Conservation (phyloP, 495 filamentous ascomycete species). For the Trypethelium eluteriae region DNA sequence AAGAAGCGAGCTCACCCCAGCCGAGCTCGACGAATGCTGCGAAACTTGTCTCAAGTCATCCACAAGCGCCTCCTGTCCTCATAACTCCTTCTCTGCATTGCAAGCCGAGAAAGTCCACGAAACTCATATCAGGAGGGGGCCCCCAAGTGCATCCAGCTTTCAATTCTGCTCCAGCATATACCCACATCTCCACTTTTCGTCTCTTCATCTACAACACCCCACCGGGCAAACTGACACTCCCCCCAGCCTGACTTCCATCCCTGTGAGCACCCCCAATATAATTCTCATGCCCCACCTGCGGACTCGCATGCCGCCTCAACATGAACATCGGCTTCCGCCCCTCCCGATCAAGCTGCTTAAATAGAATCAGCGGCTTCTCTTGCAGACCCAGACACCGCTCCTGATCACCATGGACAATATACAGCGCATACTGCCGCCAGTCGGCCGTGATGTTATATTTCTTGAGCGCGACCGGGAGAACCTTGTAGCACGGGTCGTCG, state of each 20-base stretch:
- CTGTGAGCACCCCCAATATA: conserved; percentile 4
- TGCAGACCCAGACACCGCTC: conserved; percentile 87
- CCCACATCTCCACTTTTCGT: too few species aligned
- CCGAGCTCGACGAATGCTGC: too few species aligned
- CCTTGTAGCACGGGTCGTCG: conserved; percentile 96
- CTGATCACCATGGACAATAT: conserved; percentile 96
- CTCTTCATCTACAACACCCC: too few species aligned
- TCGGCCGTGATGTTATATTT: conserved; percentile 98
- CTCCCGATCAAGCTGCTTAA: conserved; percentile 94
- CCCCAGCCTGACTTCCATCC: conserved; percentile 4
- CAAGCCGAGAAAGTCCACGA: too few species aligned
- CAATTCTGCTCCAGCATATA: too few species aligned
- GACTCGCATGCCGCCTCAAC: conserved; percentile 60
- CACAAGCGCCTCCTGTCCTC: too few species aligned
- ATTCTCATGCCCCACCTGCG: conserved; percentile 32
- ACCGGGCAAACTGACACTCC: conserved; percentile 11
- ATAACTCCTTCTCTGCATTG: too few species aligned
- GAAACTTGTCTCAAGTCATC: too few species aligned
- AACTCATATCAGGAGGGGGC: too few species aligned
- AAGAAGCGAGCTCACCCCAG: too few species aligned
- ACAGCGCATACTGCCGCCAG: conserved; percentile 93
- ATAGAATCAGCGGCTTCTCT: conserved; percentile 87
- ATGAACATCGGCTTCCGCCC: conserved; percentile 99
- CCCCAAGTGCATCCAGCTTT: too few species aligned
- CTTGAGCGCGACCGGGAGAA: conserved; percentile 87